Base-by-base conservation (phyloP, 495 filamentous ascomycete species). In the Penicillium crystallinum region DNA sequence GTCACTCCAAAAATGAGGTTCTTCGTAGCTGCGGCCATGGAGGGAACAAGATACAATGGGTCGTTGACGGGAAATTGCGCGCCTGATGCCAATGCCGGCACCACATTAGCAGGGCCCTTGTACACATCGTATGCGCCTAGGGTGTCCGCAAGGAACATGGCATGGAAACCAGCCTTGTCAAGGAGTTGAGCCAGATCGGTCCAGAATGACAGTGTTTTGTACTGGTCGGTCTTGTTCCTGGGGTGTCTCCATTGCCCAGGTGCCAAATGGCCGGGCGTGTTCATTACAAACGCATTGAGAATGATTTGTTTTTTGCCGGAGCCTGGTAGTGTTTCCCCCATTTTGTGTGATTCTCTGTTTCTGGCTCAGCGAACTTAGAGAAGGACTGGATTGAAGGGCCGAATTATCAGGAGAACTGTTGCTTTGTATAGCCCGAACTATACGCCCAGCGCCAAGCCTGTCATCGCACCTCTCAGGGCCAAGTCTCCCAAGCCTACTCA, bases 101-200 rank as follows among this genome's bases (percentile, higher is more conserved):
- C 54, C 17, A 68, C 52, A 49, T 65, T 67, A 0, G 51, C 52
- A 19, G 65, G 63, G 6, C 64, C 66, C 46, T 65, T 66, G 55
- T 70, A 69, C 18, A 70, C 59, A 49, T 70, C 66, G 49, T 69
- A 69, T 14, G 55, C 57, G 4, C 66, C 64, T 3, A 68, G 49
- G 11, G 59, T 65, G 39, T 83, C 81, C 6, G 81, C 81, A 45
- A 84, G 78, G 61, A 83, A 85, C 55, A 84, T 81, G 44, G 77
- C 81, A 56, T 85, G 80, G 62, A 85, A 80, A 33, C 78, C 77
- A 31, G 78, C 81, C 37, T 70, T 66, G 53, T 84, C 82, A 6
- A 83, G 71, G 25, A 81, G 62, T 56, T 80, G 75, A 2, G 81
- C 81, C 4, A 83, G 55, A 40, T 77, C 70, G 11, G 77, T 73